A percentile compares a stretch with the other conserved stretches of the same genome.
These are phyloP conservation scores for Adansonia madagascariensis DNA, from an alignment of 441 rosid genomes.

Conservation along the genomic window DNA sequence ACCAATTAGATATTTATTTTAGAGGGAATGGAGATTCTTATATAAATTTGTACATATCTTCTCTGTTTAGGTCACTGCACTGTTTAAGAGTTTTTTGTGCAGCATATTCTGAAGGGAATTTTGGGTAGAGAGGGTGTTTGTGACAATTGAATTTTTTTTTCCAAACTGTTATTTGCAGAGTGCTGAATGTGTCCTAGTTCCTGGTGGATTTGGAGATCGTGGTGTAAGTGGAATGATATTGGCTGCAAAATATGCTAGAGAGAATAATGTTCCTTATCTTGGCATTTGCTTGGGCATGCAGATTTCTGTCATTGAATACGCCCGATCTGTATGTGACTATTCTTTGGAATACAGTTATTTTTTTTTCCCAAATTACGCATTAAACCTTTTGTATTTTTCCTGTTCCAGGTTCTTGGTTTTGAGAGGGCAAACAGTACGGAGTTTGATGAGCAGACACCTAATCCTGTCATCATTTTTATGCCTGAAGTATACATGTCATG, in stretches of 20 bases:
- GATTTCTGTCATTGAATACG: conserved; percentile 72
- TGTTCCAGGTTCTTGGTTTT: conserved; percentile 65
- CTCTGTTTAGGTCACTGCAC: not conserved
- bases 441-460: conserved; percentile 61
- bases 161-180: conserved; percentile 45
- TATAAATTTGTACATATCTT: not conserved
- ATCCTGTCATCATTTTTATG: conserved; percentile 71
- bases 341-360: conserved; percentile 19
- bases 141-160: not conserved
- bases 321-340: conserved; percentile 64
- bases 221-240: conserved; percentile 78
- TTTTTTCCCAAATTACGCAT: conserved; percentile 21
- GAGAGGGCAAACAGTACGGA: conserved; percentile 68
- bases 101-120: not conserved
- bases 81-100: not conserved
- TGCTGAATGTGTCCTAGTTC: conserved; percentile 70
- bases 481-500: conserved; percentile 57
- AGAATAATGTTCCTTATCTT: conserved; percentile 69
- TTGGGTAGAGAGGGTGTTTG: not conserved
- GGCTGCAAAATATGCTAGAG: conserved; percentile 78
- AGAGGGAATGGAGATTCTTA: not conserved
- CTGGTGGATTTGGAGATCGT: conserved; percentile 87
- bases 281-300: conserved; percentile 89
- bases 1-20: not conserved
- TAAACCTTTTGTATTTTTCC: conserved; percentile 20